Base-by-base conservation (phyloP, 768 basidiomycete genomes). In the Lentinula detonsa region DNA sequence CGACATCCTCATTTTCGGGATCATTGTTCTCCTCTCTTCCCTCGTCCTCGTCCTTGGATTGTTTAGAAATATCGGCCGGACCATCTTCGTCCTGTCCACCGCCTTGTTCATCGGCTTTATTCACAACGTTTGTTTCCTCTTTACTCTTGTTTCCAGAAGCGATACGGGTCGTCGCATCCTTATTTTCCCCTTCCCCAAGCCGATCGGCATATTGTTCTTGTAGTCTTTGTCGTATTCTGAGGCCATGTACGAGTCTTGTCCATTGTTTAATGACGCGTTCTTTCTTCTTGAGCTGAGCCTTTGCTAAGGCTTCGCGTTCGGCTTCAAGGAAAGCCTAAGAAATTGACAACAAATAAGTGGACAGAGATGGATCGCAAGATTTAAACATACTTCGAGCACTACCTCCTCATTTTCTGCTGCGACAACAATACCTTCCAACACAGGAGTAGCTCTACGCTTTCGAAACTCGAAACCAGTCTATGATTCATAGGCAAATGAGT, bases 381-480 rank as follows among this genome's bases (percentile, higher is more conserved):
- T 39, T 43, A 60, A 39, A 61, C 79, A 56, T 70, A 90, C 95
- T 76, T 96, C 91, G 31, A 95, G 72, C 15, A 98, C 68, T 3
- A 80, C 70, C 1, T 77, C 75, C 70, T 93, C 90, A 64, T 92
- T 84, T 71, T 95, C 94, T 42, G 79, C 79, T 15, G 95, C 92
- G 31, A 93, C 79, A 31, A 98, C 94, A 2, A 99, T 81, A 10
- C 96, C 96, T 57, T 87, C 83, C 35, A 96, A 76, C 61, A 93
- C 77, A 3, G 96, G 96, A 61, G 85, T 84, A 0, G 97, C 96
- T 55, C 89, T 83, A 35, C 91, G 87, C 71, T 95, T 95, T 70
- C 87, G 93, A 77, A 98, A 99, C 72, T 98, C 96, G 71, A 98
- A 99, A 13, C 95, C 91, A 61, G 87, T 93, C 95, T 98, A 57